Base-by-base conservation (phyloP, 2,329 filamentous ascomycete species). In the Apiospora saccharicola region DNA sequence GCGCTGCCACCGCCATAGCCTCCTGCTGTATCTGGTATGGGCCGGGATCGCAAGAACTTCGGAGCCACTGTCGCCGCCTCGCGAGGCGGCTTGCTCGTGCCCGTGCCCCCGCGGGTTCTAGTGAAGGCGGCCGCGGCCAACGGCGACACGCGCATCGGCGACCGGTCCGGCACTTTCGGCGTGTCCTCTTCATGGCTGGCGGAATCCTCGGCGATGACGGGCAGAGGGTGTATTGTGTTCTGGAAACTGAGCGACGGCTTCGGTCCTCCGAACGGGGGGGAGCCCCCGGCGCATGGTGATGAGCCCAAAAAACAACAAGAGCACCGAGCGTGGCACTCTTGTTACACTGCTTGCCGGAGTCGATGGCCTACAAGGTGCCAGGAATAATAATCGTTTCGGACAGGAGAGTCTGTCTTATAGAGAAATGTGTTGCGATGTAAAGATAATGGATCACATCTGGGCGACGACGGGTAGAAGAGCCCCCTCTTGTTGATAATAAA, bases 121-220 rank as follows among this genome's bases (percentile, higher is more conserved):
- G 47, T 6, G 24, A 24, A 14, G 70, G 57, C n/a, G 49, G 57
- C 64, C 1, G n/a, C n/a, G 26, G 43, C 43, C 26, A 61, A 34
- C 34, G 34, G 51, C 16, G 37, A 61, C 6, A 49, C 22, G 47
- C 68, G 67, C 57, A 43, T 51, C 0, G 68, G 41, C 37, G 71
- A 70, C n/a, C 61, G 70, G 34, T 67, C 57, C 22, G 71, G 71
- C 44, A 72, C 26, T 6, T 53, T 22, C 19, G 71, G 71, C 67
- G 61, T 43, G 30, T 51, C 57, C 34, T 72, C 71, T 2, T 37
- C 61, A 14, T 71, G 37, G n/a, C 64, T 68, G 64, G 53, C 53
- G 19, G 34, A 10, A 22, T 64, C 57, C 34, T 64, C 57, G 12
- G n/a, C 34, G 12, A 64, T 64, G 34, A 64, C 57, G 22, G 57